A percentile compares a stretch with the other conserved stretches of the same genome.
These are phyloP conservation scores for Gossypium lobatum DNA, from an alignment of 441 rosid genomes.

Conservation along the genomic window DNA sequence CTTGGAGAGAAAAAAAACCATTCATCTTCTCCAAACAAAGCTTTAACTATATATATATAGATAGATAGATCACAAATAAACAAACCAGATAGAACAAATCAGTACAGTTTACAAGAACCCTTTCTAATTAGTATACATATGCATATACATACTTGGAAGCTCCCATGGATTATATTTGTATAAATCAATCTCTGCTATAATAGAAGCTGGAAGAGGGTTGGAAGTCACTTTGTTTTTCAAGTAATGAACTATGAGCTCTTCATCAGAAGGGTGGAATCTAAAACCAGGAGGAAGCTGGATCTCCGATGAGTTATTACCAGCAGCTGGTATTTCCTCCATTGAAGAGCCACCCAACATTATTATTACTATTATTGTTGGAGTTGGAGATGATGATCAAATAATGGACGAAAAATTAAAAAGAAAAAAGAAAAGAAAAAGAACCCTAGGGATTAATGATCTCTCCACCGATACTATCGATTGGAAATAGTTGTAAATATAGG, in stretches of 20 bases:
- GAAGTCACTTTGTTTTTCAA: slow-evolving; percentile 33
- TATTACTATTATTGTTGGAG: background rate
- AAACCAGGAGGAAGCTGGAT: slow-evolving; percentile 48
- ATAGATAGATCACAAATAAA: background rate
- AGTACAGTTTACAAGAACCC: background rate
- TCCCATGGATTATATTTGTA: slow-evolving; percentile 52
- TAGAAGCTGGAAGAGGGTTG: slow-evolving; percentile 37
- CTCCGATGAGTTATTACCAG: background rate
- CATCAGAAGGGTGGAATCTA: slow-evolving; percentile 49
- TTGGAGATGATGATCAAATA: background rate
- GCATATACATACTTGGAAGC: slow-evolving; percentile 28
- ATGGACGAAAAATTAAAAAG: no score
- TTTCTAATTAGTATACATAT: background rate
- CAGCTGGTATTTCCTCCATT: slow-evolving; percentile 23
- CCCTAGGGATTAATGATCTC: slow-evolving; percentile 4
- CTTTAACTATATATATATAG: slow-evolving; percentile 22
- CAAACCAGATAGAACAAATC: background rate
- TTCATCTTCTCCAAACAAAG: slow-evolving; percentile 47
- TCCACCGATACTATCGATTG: slow-evolving; percentile 15
- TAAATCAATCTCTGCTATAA: slow-evolving; percentile 41
- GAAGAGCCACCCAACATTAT: slow-evolving; percentile 11
- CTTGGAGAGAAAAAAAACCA: slow-evolving; percentile 53
- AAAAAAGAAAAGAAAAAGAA: background rate
- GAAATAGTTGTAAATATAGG: background rate
- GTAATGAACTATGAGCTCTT: slow-evolving; percentile 43